phyloP scores from a whole-genome alignment of 257 asterid genomes.

The Solanum sejunctum region DNA sequence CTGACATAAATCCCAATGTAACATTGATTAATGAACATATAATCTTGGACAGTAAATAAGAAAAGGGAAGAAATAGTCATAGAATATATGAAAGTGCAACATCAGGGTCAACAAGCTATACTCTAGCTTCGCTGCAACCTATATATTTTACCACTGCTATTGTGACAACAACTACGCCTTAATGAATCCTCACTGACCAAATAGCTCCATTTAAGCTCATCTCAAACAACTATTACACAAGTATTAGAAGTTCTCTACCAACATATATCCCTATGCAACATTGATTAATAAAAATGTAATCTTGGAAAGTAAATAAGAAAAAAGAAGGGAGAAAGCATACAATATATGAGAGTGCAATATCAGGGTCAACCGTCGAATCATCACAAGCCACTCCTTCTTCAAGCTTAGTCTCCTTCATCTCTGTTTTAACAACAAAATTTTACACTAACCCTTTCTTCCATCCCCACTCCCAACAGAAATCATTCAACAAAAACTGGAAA shows the following conservation, averaged over 20 bases:
- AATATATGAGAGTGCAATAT: slow-evolving; percentile 5
- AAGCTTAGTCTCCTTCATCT: background rate
- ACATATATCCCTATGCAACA: background rate
- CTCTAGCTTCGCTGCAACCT: background rate
- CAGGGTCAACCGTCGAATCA: slow-evolving; percentile 4
- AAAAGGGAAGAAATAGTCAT: background rate
- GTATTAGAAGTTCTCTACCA: background rate
- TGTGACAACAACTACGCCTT: background rate
- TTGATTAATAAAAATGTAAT: background rate
- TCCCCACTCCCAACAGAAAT: background rate
- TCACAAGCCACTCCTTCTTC: slow-evolving; percentile 1
- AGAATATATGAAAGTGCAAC: background rate
- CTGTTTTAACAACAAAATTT: background rate
- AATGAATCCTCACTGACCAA: background rate
- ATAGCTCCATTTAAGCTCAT: background rate
- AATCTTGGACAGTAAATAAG: background rate
- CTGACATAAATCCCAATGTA: background rate
- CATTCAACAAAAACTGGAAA: background rate
- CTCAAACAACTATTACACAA: background rate
- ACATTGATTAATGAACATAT: background rate
- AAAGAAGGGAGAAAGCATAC: background rate
- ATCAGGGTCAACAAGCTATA: background rate
- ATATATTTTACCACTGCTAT: background rate
- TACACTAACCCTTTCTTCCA: background rate
- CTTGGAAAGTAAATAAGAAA: background rate